These are phyloP conservation scores for Tuber brumale DNA, from an alignment of 495 filamentous ascomycete genomes.

Conservation along the genomic window DNA sequence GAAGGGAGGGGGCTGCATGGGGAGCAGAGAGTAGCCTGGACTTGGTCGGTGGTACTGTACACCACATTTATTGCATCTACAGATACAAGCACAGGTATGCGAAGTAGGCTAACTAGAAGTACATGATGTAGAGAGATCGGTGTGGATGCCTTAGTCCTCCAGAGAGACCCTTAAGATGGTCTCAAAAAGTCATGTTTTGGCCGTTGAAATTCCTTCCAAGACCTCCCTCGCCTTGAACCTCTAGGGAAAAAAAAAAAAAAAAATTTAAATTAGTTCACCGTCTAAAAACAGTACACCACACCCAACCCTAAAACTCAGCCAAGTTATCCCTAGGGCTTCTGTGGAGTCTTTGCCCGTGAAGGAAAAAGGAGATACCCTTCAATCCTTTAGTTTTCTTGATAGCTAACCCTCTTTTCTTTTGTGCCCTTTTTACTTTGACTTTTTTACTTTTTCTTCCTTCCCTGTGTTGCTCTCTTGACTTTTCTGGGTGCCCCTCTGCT, in stretches of 20 bases:
- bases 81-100: not conserved
- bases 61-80: not conserved
- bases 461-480: conserved; percentile 30
- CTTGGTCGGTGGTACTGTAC: not conserved
- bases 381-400: not conserved
- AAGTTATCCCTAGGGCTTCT: conserved; percentile 30
- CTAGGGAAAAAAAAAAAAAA: not conserved
- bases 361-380: not conserved
- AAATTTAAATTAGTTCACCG: not conserved
- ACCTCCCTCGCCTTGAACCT: not conserved
- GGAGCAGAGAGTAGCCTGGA: not conserved
- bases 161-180: not conserved
- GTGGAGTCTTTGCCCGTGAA: not conserved
- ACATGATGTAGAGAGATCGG: not conserved
- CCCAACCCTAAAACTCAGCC: conserved; percentile 25
- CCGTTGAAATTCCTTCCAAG: not conserved
- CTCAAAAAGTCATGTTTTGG: not conserved
- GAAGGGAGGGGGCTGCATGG: not conserved
- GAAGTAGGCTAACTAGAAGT: not conserved
- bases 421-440: conserved; percentile 9
- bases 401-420: conserved; percentile 15
- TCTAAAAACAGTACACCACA: conserved; percentile 9
- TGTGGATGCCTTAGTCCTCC: not conserved
- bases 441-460: conserved; percentile 25
- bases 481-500: conserved; percentile 24